Conservation (phyloP, 495 filamentous ascomycete species). For the Annulohypoxylon nitens region DNA sequence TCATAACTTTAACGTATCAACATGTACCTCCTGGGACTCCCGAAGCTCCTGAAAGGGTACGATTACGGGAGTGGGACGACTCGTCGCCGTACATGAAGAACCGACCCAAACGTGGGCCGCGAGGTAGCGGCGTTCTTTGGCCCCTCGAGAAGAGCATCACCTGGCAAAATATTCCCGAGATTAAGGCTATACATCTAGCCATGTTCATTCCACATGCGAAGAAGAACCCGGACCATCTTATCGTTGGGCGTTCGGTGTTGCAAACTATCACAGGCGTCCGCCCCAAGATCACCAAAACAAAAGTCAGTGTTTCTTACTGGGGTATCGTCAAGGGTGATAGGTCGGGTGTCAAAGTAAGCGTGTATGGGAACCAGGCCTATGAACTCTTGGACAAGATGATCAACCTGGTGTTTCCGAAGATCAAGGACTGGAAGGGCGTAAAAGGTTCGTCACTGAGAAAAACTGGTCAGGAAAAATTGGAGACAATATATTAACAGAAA, state of each 20-base stretch:
- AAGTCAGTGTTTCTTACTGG: constrained; percentile 75
- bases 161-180: constrained; percentile 86
- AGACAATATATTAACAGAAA: constrained; percentile 21
- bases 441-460: constrained; percentile 65
- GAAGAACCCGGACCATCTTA: constrained; percentile 74
- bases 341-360: constrained; percentile 74
- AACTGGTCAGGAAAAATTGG: not conserved
- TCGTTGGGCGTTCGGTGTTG: constrained; percentile 84
- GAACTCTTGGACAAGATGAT: constrained; percentile 88
- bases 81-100: constrained; percentile 94
- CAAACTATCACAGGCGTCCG: constrained; percentile 88
- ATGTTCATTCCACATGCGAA: constrained; percentile 73
- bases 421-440: constrained; percentile 94
- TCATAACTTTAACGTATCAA: constrained; percentile 87
- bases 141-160: constrained; percentile 81
- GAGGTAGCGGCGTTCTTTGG: constrained; percentile 72
- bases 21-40: constrained; percentile 81
- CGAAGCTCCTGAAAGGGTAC: constrained; percentile 70
- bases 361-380: constrained; percentile 84
- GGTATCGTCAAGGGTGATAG: constrained; percentile 65
- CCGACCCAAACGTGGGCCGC: constrained; percentile 83
- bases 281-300: constrained; percentile 75
- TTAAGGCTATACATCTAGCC: constrained; percentile 84
- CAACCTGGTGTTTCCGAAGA: constrained; percentile 89
- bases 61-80: constrained; percentile 88